phyloP scores from a whole-genome alignment of 805 yeast species.

The Suhomyces faveliae region DNA sequence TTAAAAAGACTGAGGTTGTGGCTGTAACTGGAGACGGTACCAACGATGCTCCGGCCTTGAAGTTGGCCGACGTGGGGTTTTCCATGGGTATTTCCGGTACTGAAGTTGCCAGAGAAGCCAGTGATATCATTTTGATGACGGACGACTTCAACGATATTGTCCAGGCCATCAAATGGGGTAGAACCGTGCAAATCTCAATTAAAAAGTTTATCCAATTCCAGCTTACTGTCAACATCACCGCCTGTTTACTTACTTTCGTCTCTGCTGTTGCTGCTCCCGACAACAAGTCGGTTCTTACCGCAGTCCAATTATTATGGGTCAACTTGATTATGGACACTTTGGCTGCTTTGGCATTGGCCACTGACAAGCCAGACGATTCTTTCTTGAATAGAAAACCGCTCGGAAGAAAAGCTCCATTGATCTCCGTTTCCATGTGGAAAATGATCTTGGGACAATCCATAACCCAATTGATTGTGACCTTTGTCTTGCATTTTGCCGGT shows the following conservation, averaged over 20 bases:
- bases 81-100: conserved; percentile 99
- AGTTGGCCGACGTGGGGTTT: conserved; percentile 95
- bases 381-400: conserved; percentile 80
- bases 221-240: conserved; percentile 93
- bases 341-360: conserved; percentile 96
- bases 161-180: conserved; percentile 97
- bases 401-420: conserved; percentile 75
- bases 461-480: conserved; percentile 77
- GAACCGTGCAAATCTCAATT: conserved; percentile 92
- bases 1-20: conserved; percentile 81
- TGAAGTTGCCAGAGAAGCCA: conserved; percentile 98
- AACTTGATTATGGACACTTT: conserved; percentile 97
- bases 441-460: conserved; percentile 89
- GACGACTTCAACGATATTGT: conserved; percentile 95
- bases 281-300: conserved; percentile 86
- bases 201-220: conserved; percentile 96
- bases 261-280: conserved; percentile 84
- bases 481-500: conserved; percentile 81
- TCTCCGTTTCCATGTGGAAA: conserved; percentile 94
- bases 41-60: conserved; percentile 96
- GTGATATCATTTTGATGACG: conserved; percentile 87
- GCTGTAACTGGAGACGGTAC: conserved; percentile 99
- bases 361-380: conserved; percentile 89
- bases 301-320: conserved; percentile 97
- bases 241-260: conserved; percentile 90